Base-by-base conservation (phyloP, 768 basidiomycete species). In the Trametes meyenii region DNA sequence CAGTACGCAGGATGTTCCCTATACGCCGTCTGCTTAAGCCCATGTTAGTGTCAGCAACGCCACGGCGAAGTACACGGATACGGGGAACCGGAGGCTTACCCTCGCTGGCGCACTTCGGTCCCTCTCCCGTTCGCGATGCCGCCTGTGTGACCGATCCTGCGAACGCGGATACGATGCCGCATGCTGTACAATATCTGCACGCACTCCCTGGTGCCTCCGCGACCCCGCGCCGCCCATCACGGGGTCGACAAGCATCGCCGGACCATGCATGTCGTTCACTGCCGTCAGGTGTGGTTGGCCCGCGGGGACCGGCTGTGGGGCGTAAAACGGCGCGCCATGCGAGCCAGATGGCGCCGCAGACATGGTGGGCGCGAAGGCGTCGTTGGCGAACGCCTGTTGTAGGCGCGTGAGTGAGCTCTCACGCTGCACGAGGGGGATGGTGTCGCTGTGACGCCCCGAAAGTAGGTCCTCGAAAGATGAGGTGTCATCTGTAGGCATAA, bases 391-490 rank as follows among this genome's bases (percentile, higher is more conserved):
- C 4, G 67, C 69, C 8, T 70, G 66, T 54, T 67, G 68, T 0
- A 72, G 58, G 21, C 71, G 70, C 16, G 64, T 59, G 5, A 70
- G 61, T 7, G 71, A 70, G 58, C 68, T 70, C 55, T 72, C 70
- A 13, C 71, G 65, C 56, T 72, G 70, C 8, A 70, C 69, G 51
- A 70, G 66, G 12, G 71, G 71, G 6, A 70, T 52, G 8, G 39
- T 61, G 58, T 69, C 68, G 44, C 48, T 56, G 48, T 50, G 48
- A 1, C 49, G 54, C 12, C 39, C 46, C 4, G 64, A 55, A 5
- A 62, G 58, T 13, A 67, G 60, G n/a, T 67, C 58, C 45, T 63
- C 64, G 53, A 63, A 68, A 3, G 67, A 68, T 49, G 58, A 52
- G 1, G 56, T 56, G 5, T 63, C 67, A 44, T 62, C 60, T 10